A percentile compares a stretch with the other conserved stretches of the same genome.
Evolutionary conservation across 2,329 filamentous ascomycete genomes (phyloP).

Genomic region (Paraphoma sp.): DNA sequence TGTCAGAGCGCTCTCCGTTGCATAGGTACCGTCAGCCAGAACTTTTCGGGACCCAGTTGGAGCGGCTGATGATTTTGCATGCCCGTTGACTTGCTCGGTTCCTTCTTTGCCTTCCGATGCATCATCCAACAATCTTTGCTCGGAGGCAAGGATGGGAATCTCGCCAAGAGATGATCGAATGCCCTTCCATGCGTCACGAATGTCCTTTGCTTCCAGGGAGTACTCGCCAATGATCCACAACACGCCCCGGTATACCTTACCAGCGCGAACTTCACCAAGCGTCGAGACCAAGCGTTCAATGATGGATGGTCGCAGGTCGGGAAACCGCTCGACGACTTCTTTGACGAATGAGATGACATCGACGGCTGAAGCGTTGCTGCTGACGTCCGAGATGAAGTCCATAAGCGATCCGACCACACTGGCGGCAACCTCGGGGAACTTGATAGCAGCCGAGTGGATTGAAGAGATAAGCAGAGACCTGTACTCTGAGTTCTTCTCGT

Average conservation of each 20-base stretch:
- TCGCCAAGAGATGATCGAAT: slow-evolving; percentile 94
- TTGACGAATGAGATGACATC: slow-evolving; percentile 99
- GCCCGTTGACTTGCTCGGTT: slow-evolving; percentile 77
- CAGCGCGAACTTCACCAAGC: slow-evolving; percentile 89
- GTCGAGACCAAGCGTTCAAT: slow-evolving; percentile 89
- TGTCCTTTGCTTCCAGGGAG: slow-evolving; percentile 90
- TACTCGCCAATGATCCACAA: slow-evolving; percentile 99
- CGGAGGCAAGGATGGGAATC: slow-evolving; percentile 94
- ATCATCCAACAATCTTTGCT: slow-evolving; percentile 89
- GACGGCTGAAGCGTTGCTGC: slow-evolving; percentile 94
- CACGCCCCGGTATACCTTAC: slow-evolving; percentile 95
- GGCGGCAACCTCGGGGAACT: slow-evolving; percentile 96
- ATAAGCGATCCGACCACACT: slow-evolving; percentile 96
- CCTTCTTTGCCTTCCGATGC: slow-evolving; percentile 66
- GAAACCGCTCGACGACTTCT: slow-evolving; percentile 98
- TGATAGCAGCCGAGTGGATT: slow-evolving; percentile 98
- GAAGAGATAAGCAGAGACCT: slow-evolving; percentile 94
- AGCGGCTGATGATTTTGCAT: slow-evolving; percentile 71
- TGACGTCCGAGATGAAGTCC: slow-evolving; percentile 99
- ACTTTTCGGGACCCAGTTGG: slow-evolving; percentile 89
- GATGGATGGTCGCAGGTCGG: slow-evolving; percentile 84
- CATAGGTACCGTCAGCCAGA: slow-evolving; percentile 94
- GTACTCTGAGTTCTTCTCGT: slow-evolving; percentile 73
- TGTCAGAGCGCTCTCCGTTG: slow-evolving; percentile 93
- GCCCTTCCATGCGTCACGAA: slow-evolving; percentile 94